Base-by-base conservation (phyloP, 208 protist genomes). In the Acanthamoeba triangularis region DNA sequence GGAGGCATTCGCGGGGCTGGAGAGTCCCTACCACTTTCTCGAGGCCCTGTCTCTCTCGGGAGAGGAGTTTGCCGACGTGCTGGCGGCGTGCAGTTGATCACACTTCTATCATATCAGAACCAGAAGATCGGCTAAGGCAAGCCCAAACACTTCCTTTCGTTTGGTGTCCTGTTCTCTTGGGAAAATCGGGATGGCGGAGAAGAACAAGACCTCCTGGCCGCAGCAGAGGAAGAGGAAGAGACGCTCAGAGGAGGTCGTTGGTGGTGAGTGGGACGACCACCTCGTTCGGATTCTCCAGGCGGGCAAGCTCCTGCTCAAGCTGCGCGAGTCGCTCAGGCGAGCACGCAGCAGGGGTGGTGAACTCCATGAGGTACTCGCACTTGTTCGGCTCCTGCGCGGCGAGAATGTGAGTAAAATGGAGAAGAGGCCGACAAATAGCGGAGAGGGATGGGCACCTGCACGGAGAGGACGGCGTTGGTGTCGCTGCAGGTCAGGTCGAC, bases 281-380 rank as follows among this genome's bases (percentile, higher is more conserved):
- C 14, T 47, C 85, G 2, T n/a, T 35, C 37, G 85, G 78, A 16
- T 61, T 59, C 72, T 94, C 69, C 20, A 78, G 90, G 7, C 20
- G 33, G 69, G 69, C 72, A n/a, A 94, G 90, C 67, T 94, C 90
- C 44, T 59, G 41, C 37, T 80, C n/a, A 61, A 97, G 63, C 25
- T 72, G 35, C 56, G 95, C 76, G 28, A 96, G 59, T 49, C 95
- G 72, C 33, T 93, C 72, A 30, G 96, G 65, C 44, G 72, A 63
- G 67, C 97, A 98, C 20, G 95, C 80, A 5, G 95, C 95, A 3
- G 97, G 97, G 4, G 97, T 98, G 80, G 47, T 52, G 56, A 98
- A 97, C 69, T 87, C 65, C 78, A 98, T 97, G 25, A 37, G 35
- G 74, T 98, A 98, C 65, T 97, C 95, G 94, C 97, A 98, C 67